Evolutionary conservation across 225 moss, liverwort and hornwort species (phyloP).

Genomic region (Ulota crispa): DNA sequence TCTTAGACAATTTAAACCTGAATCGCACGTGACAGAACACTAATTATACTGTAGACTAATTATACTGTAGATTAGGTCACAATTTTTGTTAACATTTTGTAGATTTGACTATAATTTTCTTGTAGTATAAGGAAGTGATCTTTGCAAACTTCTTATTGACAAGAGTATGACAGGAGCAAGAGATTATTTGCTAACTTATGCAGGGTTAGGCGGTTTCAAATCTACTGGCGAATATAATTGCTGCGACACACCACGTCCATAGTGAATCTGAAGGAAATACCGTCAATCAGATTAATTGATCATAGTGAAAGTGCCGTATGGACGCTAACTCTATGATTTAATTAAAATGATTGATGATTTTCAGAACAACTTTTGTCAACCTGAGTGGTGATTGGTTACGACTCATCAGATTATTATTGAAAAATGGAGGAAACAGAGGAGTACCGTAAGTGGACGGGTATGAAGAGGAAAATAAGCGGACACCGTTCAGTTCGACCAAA

Average conservation of each 20-base stretch:
- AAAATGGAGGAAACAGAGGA: neutral
- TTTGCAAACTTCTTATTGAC: neutral
- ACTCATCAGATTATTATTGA: slow-evolving; percentile 10
- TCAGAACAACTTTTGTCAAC: neutral
- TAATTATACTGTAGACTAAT: too few relatives aligned
- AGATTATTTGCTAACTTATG: neutral
- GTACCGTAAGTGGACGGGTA: slow-evolving; percentile 27
- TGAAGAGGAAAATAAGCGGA: slow-evolving; percentile 19
- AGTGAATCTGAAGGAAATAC: neutral
- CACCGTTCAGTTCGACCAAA: slow-evolving; percentile 42
- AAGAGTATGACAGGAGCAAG: neutral
- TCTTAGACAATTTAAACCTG: neutral
- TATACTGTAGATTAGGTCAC: too few relatives aligned
- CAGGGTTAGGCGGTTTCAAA: neutral
- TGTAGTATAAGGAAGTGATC: too few relatives aligned
- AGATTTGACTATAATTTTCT: too few relatives aligned
- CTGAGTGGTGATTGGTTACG: slow-evolving; percentile 24
- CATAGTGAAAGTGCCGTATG: neutral
- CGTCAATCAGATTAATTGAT: neutral
- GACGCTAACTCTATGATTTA: neutral
- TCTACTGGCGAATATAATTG: neutral
- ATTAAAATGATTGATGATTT: neutral
- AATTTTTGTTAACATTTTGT: too few relatives aligned
- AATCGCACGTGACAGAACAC: neutral
- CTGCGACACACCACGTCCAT: neutral